These are phyloP conservation scores for Daldinia bambusicola DNA, from an alignment of 495 filamentous ascomycete species.

Conservation along the genomic window DNA sequence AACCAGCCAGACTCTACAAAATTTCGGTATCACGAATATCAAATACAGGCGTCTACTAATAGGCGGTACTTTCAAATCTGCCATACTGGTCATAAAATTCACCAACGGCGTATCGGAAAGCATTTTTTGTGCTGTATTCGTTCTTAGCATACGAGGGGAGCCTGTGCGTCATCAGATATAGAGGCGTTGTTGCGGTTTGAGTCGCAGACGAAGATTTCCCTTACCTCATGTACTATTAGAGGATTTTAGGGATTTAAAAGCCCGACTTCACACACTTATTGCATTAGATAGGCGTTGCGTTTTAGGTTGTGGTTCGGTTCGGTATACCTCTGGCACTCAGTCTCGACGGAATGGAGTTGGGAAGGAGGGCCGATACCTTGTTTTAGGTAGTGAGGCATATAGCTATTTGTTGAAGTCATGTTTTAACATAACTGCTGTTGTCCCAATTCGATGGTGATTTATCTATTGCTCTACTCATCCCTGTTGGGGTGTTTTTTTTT, in stretches of 20 bases:
- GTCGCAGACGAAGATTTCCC: slow-evolving; percentile 18
- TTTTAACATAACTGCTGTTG: neutral
- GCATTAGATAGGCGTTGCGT: slow-evolving; percentile 51
- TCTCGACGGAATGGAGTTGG: slow-evolving; percentile 16
- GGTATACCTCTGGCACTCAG: slow-evolving; percentile 21
- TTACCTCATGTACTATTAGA: slow-evolving; percentile 41
- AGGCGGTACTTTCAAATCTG: neutral
- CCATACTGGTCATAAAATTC: slow-evolving; percentile 9
- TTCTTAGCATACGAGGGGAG: slow-evolving; percentile 11
- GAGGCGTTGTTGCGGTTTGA: slow-evolving; percentile 31
- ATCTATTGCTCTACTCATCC: neutral
- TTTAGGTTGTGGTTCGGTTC: slow-evolving; percentile 16
- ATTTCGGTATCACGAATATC: slow-evolving; percentile 4
- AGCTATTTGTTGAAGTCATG: slow-evolving; percentile 12
- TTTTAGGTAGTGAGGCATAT: slow-evolving; percentile 9
- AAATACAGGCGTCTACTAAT: neutral
- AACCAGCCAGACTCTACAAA: neutral
- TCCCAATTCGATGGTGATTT: neutral
- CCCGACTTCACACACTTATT: slow-evolving; percentile 18
- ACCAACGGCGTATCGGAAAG: slow-evolving; percentile 26
- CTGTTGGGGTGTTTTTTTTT: neutral
- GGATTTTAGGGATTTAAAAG: slow-evolving; percentile 1
- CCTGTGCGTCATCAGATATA: slow-evolving; percentile 29
- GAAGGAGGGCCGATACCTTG: slow-evolving; percentile 39
- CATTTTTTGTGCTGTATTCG: slow-evolving; percentile 24